Base-by-base conservation (phyloP, 148 eudicot species). In the Chenopodium berlandieri region DNA sequence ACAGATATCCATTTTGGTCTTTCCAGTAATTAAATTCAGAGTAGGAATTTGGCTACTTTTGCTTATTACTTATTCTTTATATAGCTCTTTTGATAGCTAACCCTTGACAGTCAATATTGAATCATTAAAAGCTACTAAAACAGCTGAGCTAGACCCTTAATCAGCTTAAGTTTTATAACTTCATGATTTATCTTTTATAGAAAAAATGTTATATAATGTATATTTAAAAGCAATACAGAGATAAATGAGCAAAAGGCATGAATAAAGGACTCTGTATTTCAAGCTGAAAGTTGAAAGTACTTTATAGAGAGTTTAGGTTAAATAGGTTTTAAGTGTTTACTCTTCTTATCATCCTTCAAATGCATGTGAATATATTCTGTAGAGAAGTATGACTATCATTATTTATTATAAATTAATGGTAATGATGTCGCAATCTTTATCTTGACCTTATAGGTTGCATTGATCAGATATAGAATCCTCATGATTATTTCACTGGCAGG, bases 401-500 rank as follows among this genome's bases (percentile, higher is more conserved):
- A 20, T 56, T 50, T 19, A 20, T 27, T 82, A 11, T 23, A 12
- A 37, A 13, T 50, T 23, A 22, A 4, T n/a, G 10, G 50, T 78
- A 68, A 56, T 48, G 65, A 70, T 78, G 37, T 68, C 23, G 58
- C 27, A 46, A 9, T 75, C 31, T 30, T 73, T 64, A 37, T 40
- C 71, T 75, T 63, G 10, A 77, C 5, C 75, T 71, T 80, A 12
- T 60, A 93, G 97, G 97, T 62, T 90, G 86, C 76, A 82, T 83
- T 13, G 91, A 89, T 78, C 99, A 94, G 83, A 80, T 96, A 77
- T 88, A 89, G 86, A 86, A 91, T 80, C 81, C 87, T 25, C 85
- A 87, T 69, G 82, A 84, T 81, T 96, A 86, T 87, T 96, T 96
- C 83, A 91, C 99, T 78, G 98, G 99, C 87, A 96, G 99, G 99